Evolutionary conservation across 2,329 filamentous ascomycete genomes (phyloP).

Genomic region (Fonsecaea monophora): DNA sequence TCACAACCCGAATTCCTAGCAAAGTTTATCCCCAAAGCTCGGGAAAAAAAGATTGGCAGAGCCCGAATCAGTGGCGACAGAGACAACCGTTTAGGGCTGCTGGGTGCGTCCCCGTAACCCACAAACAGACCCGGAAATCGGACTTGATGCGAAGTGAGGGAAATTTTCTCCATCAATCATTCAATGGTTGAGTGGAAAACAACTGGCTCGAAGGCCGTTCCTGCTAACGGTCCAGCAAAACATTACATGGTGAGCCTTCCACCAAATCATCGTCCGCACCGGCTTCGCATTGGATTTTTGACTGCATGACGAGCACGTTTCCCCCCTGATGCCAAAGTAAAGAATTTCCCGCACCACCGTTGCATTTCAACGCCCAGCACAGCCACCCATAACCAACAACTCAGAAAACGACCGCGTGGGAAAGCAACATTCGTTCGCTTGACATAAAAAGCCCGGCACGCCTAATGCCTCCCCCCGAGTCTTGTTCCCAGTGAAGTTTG

Average conservation of each 20-base stretch:
- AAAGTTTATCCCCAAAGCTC: slow-evolving; percentile 4
- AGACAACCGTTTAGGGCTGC: background rate
- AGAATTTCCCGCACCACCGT: background rate
- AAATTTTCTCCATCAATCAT: slow-evolving; percentile 3
- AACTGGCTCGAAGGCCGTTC: background rate
- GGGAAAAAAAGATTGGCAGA: background rate
- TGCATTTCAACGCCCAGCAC: background rate
- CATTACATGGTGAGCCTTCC: background rate
- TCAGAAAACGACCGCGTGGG: background rate
- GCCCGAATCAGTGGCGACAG: background rate
- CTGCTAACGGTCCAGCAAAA: background rate
- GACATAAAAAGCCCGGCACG: slow-evolving; percentile 2
- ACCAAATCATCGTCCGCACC: background rate
- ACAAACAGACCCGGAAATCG: background rate
- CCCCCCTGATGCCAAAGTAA: background rate
- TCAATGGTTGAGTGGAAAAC: background rate
- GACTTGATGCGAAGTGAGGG: background rate
- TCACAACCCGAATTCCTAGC: background rate
- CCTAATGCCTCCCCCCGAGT: background rate
- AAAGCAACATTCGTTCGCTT: background rate
- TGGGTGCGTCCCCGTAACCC: background rate
- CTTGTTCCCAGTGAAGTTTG: background rate
- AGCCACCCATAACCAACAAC: slow-evolving; percentile 1
- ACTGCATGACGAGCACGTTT: background rate
- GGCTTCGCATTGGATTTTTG: background rate